These are phyloP conservation scores for Gonapodya prolifera DNA, from an alignment of 192 early-diverging fungal species.

Conservation along the genomic window DNA sequence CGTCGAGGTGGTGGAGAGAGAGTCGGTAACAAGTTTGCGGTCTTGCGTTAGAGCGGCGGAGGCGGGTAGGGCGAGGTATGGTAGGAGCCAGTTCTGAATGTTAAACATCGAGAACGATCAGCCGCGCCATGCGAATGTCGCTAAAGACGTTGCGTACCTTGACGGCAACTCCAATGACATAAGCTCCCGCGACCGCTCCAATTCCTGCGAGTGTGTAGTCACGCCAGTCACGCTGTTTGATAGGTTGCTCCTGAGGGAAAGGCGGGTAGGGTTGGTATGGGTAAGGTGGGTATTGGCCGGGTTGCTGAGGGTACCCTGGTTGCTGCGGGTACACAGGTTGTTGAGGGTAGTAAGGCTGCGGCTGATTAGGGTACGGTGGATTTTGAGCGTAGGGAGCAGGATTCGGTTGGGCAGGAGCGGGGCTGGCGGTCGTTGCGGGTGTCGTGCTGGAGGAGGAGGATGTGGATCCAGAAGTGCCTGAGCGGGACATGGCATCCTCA, in stretches of 20 bases:
- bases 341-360: conserved; percentile 4
- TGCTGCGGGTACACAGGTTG: too few relatives aligned
- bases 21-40: neutral
- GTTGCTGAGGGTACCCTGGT: neutral
- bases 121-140: conserved; percentile 3
- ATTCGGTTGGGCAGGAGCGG: too few relatives aligned
- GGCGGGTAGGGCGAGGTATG: neutral
- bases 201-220: conserved; percentile 85
- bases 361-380: too few relatives aligned
- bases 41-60: neutral
- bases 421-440: too few relatives aligned
- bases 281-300: neutral
- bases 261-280: neutral
- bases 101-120: neutral
- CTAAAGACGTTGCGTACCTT: conserved; percentile 41
- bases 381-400: too few relatives aligned
- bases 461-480: too few relatives aligned
- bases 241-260: too few relatives aligned
- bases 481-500: conserved; percentile 66
- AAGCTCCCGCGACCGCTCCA: conserved; percentile 75
- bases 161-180: conserved; percentile 60
- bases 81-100: neutral
- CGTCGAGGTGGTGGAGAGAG: neutral
- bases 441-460: too few relatives aligned
- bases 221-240: conserved; percentile 72